Percentiles rank a stretch among this genome's conserved stretches.
These are phyloP conservation scores for Scedosporium apiospermum DNA, from an alignment of 2,329 filamentous ascomycete species.

Conservation along the genomic window DNA sequence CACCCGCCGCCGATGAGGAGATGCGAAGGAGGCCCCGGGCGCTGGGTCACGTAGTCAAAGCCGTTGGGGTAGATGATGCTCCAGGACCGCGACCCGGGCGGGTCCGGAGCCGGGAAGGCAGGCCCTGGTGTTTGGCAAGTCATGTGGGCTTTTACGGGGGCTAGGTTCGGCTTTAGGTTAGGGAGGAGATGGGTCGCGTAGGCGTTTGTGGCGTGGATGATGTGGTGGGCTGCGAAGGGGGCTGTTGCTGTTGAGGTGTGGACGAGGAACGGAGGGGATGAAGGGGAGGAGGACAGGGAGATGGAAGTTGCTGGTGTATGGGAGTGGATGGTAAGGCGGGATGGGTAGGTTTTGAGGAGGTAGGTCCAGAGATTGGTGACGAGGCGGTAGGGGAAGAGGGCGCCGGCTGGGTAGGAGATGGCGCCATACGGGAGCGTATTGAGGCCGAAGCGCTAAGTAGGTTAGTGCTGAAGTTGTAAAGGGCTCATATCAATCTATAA, in stretches of 20 bases:
- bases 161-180: slow-evolving; percentile 32
- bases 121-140: slow-evolving; percentile 34
- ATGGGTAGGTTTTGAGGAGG: slow-evolving; percentile 24
- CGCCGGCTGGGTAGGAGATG: slow-evolving; percentile 34
- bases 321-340: slow-evolving; percentile 26
- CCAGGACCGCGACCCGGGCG: slow-evolving; percentile 35
- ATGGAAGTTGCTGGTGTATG: slow-evolving; percentile 24
- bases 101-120: slow-evolving; percentile 16
- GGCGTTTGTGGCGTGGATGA: slow-evolving; percentile 51
- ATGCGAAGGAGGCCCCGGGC: slow-evolving; percentile 25
- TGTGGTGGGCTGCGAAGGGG: slow-evolving; percentile 31
- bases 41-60: slow-evolving; percentile 44
- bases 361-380: slow-evolving; percentile 34
- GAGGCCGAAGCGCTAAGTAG: slow-evolving; percentile 23
- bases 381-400: slow-evolving; percentile 41
- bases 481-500: neutral
- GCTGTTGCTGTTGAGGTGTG: slow-evolving; percentile 27
- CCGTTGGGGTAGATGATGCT: slow-evolving; percentile 34
- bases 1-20: slow-evolving; percentile 48
- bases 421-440: slow-evolving; percentile 28
- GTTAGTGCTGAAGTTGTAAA: neutral
- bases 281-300: slow-evolving; percentile 3
- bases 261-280: slow-evolving; percentile 29
- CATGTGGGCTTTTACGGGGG: slow-evolving; percentile 38
- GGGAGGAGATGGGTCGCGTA: slow-evolving; percentile 42